Evolutionary conservation across 352 stramenopile species (phyloP), one percentile per base, ranked within the genome.

Genomic region (Phytophthora brassicae): DNA sequence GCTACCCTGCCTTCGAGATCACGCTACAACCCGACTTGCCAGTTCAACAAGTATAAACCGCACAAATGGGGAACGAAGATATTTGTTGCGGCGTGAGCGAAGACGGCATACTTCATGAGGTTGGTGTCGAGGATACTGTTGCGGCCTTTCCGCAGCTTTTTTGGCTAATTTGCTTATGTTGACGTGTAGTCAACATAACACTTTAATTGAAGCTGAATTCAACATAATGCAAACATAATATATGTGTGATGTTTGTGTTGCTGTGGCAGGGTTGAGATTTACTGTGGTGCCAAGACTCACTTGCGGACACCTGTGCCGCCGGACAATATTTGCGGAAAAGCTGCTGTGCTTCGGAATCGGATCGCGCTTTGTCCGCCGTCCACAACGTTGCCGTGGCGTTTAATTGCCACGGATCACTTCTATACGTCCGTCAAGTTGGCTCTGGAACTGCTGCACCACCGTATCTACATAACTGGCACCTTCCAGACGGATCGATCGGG

Each of bases 271-370:
- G 55, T 31, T 23, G 46, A 64, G n/a, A 13, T 64, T 11, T 56
- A 64, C n/a, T 64, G 56, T 22, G 46, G 45, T 5, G 43, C 39
- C 13, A 58, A 64, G 26, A 52, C 19, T 11, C 35, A 42, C 13
- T 13, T 62, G 6, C 31, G 20, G 16, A 55, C 42, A 13, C 54
- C 54, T 11, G 24, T 48, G 0, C 44, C 33, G 12, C 20, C n/a
- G 6, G 54, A 62, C 9, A 62, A 54, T 33, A 62, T 54, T 19
- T 39, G 26, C 23, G 47, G 47, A 31, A 31, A 62, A 41, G 54
- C 33, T 13, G 44, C 33, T 14, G 54, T 62, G 13, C 23, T 55
- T 1, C 12, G 54, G 16, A 54, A 54, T 23, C 8, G 53, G 31
- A 62, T 42, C 7, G 54, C n/a, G 16, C 17, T 55, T 3, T 62